A percentile compares a stretch with the other conserved stretches of the same genome.
phyloP scores from a whole-genome alignment of 192 early-diverging fungal species.

The Coemansia nantahalensis region DNA sequence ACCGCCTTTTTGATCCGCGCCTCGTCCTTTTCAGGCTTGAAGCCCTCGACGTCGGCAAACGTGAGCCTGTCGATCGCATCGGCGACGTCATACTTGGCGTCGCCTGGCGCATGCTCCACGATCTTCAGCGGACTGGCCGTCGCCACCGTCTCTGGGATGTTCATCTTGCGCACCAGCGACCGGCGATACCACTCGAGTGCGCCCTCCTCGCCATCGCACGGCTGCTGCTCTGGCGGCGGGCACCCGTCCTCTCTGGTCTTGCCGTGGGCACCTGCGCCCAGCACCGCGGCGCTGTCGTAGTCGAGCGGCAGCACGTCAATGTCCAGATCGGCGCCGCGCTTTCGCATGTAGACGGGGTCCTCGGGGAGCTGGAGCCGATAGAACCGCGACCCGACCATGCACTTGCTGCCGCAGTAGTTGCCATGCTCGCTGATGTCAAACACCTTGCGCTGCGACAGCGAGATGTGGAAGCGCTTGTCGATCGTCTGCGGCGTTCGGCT shows the following conservation, averaged over 20 bases:
- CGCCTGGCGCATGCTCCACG: slow-evolving; percentile 18
- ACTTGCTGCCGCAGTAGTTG: slow-evolving; percentile 67
- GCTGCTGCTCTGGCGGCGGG: background rate
- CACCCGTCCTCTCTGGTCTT: background rate
- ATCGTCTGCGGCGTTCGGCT: slow-evolving; percentile 11
- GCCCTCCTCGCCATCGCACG: background rate
- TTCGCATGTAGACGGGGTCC: slow-evolving; percentile 71
- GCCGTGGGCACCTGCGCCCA: background rate
- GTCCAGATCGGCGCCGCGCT: slow-evolving; percentile 8
- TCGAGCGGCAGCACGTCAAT: slow-evolving; percentile 24
- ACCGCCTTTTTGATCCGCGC: slow-evolving; percentile 26
- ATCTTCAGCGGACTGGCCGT: slow-evolving; percentile 26
- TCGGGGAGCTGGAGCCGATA: slow-evolving; percentile 66
- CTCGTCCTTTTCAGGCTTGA: slow-evolving; percentile 31
- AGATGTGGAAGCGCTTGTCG: slow-evolving; percentile 61
- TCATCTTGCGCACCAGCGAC: slow-evolving; percentile 36
- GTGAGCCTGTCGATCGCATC: slow-evolving; percentile 19
- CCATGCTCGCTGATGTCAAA: slow-evolving; percentile 70
- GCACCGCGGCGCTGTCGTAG: background rate
- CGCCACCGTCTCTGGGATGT: slow-evolving; percentile 24
- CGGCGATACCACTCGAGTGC: slow-evolving; percentile 24
- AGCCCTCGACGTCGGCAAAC: slow-evolving; percentile 52
- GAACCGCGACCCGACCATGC: slow-evolving; percentile 71
- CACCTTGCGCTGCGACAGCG: slow-evolving; percentile 67
- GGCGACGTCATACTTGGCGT: slow-evolving; percentile 11